phyloP scores from a whole-genome alignment of 192 early-diverging fungal species.

The Linnemannia hyalina region DNA sequence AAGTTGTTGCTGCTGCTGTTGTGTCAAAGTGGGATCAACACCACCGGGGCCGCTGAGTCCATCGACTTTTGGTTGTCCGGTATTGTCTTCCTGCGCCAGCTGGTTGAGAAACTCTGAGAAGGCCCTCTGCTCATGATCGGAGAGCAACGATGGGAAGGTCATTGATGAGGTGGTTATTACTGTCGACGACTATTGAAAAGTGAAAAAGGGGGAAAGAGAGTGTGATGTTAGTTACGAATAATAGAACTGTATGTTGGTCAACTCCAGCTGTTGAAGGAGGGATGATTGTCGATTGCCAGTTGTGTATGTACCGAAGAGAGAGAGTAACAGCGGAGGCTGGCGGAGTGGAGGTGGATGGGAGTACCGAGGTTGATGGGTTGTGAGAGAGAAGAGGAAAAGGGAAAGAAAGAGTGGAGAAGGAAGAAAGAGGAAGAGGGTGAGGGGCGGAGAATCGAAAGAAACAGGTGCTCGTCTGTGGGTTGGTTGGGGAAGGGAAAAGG shows the following conservation, averaged over 20 bases:
- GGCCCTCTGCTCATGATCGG: constrained; percentile 56
- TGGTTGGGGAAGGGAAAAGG: background rate
- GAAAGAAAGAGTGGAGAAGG: background rate
- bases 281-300: background rate
- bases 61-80: constrained; percentile 16
- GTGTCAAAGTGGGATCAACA: constrained; percentile 42
- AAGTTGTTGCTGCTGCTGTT: constrained; percentile 52
- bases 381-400: background rate
- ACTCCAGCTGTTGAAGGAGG: background rate
- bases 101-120: constrained; percentile 56
- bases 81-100: constrained; percentile 44
- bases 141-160: constrained; percentile 53
- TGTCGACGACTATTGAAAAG: background rate
- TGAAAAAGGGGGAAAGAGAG: background rate
- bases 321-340: background rate
- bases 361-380: background rate
- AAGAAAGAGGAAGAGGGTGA: background rate
- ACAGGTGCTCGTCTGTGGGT: background rate
- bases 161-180: constrained; percentile 10
- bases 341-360: background rate
- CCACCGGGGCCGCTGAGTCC: constrained; percentile 10
- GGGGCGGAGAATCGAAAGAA: constrained; percentile 2
- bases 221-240: background rate
- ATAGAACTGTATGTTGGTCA: background rate
- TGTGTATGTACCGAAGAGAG: background rate